Percentiles rank a stretch among this genome's conserved stretches.
phyloP scores from a whole-genome alignment of 1,284 basidiomycete species.

The Cutaneotrichosporon spelunceum region DNA sequence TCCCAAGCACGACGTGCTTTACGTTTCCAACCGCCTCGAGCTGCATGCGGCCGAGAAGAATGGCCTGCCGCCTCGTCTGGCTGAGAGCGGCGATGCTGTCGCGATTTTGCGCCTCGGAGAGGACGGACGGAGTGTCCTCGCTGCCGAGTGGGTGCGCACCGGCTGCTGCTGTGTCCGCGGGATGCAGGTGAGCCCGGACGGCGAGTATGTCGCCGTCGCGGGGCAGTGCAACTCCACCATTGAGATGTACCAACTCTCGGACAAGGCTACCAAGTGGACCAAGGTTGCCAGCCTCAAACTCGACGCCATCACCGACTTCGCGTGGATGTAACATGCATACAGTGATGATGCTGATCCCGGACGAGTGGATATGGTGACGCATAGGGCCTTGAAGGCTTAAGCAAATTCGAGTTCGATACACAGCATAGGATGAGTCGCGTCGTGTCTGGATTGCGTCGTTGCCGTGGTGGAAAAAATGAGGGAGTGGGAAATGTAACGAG shows the following conservation, averaged over 20 bases:
- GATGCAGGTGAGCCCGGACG: conserved; percentile 43
- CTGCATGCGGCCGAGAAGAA: conserved; percentile 35
- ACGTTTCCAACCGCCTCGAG: conserved; percentile 48
- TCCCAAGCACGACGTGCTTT: conserved; percentile 35
- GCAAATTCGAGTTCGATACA: not conserved
- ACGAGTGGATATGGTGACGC: not conserved
- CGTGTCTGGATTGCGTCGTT: not conserved
- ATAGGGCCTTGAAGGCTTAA: not conserved
- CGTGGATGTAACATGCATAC: conserved; percentile 31
- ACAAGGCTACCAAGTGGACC: conserved; percentile 39
- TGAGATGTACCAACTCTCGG: conserved; percentile 42
- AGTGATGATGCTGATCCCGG: not conserved
- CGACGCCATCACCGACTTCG: conserved; percentile 54
- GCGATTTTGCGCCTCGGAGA: conserved; percentile 36
- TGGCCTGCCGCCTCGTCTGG: conserved; percentile 20
- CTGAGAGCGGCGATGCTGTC: conserved; percentile 42
- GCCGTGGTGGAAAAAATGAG: not conserved
- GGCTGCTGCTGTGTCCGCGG: conserved; percentile 41
- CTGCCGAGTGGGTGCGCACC: conserved; percentile 38
- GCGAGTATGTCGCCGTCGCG: conserved; percentile 43
- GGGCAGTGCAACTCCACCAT: conserved; percentile 44
- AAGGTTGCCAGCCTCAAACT: conserved; percentile 64
- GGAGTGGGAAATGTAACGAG: not conserved
- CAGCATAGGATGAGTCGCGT: not conserved
- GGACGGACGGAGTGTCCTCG: conserved; percentile 29